phyloP scores from a whole-genome alignment of 352 stramenopile species.

The Saprolegnia diclina region DNA sequence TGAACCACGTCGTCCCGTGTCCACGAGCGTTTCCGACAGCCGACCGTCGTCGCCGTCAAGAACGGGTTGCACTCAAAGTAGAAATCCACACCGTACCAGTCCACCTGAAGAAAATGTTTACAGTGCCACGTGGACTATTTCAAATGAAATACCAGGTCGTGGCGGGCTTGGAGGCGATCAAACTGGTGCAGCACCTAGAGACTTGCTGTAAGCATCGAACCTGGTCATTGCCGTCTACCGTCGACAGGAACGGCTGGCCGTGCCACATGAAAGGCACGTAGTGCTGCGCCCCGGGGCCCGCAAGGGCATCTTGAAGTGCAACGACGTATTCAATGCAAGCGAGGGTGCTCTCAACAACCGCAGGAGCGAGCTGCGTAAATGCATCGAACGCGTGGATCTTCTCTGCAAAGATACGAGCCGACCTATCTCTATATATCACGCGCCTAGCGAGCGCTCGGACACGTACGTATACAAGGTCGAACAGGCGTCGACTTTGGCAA shows the following conservation, averaged over 20 bases:
- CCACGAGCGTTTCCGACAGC: neutral
- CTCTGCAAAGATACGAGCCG: conserved; percentile 4
- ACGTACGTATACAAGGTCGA: conserved; percentile 8
- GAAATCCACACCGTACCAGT: conserved; percentile 20
- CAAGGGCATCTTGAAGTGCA: neutral
- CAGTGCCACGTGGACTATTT: neutral
- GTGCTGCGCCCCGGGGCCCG: neutral
- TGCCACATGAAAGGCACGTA: conserved; percentile 12
- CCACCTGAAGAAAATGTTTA: neutral
- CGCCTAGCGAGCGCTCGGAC: neutral
- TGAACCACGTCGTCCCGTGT: neutral
- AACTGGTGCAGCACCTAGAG: conserved; percentile 5
- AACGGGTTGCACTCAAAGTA: conserved; percentile 19
- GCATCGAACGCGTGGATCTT: conserved; percentile 16
- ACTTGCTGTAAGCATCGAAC: neutral
- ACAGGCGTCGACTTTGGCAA: neutral
- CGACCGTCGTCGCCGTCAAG: neutral
- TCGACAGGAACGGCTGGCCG: neutral
- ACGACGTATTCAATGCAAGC: neutral
- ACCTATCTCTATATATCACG: neutral
- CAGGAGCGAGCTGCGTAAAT: neutral
- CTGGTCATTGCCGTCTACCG: neutral
- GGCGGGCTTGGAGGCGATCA: neutral
- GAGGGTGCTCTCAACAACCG: neutral
- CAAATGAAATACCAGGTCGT: neutral